Base-by-base conservation (phyloP, 1,284 basidiomycete species). In the Spongispora temasekensis region DNA sequence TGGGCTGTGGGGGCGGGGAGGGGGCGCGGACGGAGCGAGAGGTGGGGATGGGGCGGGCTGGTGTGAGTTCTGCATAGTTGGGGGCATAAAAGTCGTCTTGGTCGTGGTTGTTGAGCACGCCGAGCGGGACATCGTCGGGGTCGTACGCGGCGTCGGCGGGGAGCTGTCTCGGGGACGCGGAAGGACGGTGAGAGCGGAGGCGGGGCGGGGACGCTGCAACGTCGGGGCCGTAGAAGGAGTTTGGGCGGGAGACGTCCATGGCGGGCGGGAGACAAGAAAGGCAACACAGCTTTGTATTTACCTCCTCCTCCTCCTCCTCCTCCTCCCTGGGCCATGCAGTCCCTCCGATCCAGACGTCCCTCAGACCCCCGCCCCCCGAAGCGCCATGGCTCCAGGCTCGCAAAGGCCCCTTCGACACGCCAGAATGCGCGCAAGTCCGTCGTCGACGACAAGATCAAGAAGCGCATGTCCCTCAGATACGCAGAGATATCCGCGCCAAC, bases 401-500 rank as follows among this genome's bases (percentile, higher is more conserved):
- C 79, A 60, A 82, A 82, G 66, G 58, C 64, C 15, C 68, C 67
- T 34, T 61, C 68, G 27, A 59, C 56, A 27, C 64, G 67, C 59
- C 75, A 72, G 65, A 74, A 81, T 71, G 77, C 75, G 3, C 80
- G 84, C 68, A 91, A 90, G 74, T 88, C 89, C 60, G 83, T 88
- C 59, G 89, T 96, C 59, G 93, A 93, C 74, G 94, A 95, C 83
- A 93, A 92, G 80, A 94, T 96, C 76, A 94, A 93, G 84, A 93
- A 93, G 77, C 89, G 94, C 65, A 89, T 95, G 87, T 94, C 93
- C 19, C 91, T 89, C 83, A 86, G 94, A 73, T 96, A 93, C 82
- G 90, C 90, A 53, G 90, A 92, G 65, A 90, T 92, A 61, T 89
- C 89, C 3, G 79, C 81, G 17, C 86, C 89, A 5, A 85, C 84